A percentile compares a stretch with the other conserved stretches of the same genome.
Evolutionary conservation across 257 asterid species (phyloP).

Genomic region (Solanum sitiens): DNA sequence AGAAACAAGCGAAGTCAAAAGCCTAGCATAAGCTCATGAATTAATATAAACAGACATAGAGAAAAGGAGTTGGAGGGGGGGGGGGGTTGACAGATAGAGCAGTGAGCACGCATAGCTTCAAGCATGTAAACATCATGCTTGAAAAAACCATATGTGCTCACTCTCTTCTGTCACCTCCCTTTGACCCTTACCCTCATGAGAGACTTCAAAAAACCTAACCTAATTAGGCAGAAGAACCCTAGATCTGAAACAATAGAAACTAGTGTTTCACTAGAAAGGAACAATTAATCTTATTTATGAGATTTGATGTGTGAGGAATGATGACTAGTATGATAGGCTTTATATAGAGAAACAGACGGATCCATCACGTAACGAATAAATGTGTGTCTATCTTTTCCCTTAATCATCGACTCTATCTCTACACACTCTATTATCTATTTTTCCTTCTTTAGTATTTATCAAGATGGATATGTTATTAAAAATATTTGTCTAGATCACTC

Average conservation of each 20-base stretch:
- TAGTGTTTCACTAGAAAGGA: not conserved
- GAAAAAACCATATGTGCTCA: conserved; percentile 81
- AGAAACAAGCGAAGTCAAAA: not conserved
- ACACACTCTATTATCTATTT: not conserved
- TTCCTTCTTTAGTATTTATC: too few species aligned
- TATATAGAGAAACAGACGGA: conserved; percentile 40
- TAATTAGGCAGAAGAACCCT: conserved; percentile 2
- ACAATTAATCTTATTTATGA: not conserved
- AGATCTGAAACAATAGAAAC: not conserved
- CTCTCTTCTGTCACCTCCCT: conserved; percentile 44
- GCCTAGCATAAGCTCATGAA: not conserved
- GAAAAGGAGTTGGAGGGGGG: not conserved
- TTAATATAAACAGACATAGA: conserved; percentile 4
- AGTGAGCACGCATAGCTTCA: conserved; percentile 79
- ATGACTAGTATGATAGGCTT: conserved; percentile 16
- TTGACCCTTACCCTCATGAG: not conserved
- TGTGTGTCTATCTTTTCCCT: conserved; percentile 34
- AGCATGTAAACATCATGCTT: conserved; percentile 43
- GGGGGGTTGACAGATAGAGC: conserved; percentile 71
- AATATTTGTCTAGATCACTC: too few species aligned
- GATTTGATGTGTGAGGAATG: conserved; percentile 23
- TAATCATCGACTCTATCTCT: conserved; percentile 14
- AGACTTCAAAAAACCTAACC: not conserved
- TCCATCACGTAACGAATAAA: conserved; percentile 41
- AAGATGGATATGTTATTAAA: too few species aligned